Conservation (phyloP, 2,329 filamentous ascomycete species). For the Neonectria faginata region DNA sequence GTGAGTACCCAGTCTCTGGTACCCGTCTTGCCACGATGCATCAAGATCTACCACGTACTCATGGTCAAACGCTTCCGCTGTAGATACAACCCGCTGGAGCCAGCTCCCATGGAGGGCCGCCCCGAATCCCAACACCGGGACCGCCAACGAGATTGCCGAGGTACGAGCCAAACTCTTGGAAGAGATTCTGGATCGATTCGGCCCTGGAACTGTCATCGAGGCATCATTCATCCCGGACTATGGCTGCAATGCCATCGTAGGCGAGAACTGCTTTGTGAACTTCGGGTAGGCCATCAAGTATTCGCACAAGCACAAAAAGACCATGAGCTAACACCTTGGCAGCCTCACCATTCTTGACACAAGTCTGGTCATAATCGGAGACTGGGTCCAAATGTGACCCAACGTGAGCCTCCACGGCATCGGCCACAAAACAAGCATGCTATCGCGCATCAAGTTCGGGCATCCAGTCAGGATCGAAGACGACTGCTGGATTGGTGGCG, state of each 20-base stretch:
- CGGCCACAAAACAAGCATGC: slow-evolving; percentile 75
- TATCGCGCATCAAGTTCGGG: slow-evolving; percentile 61
- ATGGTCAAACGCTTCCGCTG: neutral
- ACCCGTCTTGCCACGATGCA: neutral
- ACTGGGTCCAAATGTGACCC: slow-evolving; percentile 77
- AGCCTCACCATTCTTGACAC: slow-evolving; percentile 76
- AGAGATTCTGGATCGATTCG: slow-evolving; percentile 38
- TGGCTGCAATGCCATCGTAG: slow-evolving; percentile 72
- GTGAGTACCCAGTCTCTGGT: neutral
- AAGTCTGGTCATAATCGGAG: slow-evolving; percentile 76
- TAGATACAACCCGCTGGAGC: slow-evolving; percentile 35
- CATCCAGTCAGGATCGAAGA: slow-evolving; percentile 60
- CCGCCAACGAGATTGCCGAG: slow-evolving; percentile 21
- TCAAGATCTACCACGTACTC: neutral
- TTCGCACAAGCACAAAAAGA: too few relatives aligned
- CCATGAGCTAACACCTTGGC: neutral
- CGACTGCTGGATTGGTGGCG: slow-evolving; percentile 67
- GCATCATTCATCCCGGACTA: slow-evolving; percentile 73
- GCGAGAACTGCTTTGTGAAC: slow-evolving; percentile 73
- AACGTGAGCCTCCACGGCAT: slow-evolving; percentile 78
- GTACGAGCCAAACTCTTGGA: slow-evolving; percentile 27
- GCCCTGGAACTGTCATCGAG: slow-evolving; percentile 65
- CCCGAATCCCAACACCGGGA: slow-evolving; percentile 37
- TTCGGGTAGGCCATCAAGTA: slow-evolving; percentile 43
- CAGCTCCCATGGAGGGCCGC: slow-evolving; percentile 34